Evolutionary conservation across 495 filamentous ascomycete species (phyloP).

Genomic region (Platismatia glauca): DNA sequence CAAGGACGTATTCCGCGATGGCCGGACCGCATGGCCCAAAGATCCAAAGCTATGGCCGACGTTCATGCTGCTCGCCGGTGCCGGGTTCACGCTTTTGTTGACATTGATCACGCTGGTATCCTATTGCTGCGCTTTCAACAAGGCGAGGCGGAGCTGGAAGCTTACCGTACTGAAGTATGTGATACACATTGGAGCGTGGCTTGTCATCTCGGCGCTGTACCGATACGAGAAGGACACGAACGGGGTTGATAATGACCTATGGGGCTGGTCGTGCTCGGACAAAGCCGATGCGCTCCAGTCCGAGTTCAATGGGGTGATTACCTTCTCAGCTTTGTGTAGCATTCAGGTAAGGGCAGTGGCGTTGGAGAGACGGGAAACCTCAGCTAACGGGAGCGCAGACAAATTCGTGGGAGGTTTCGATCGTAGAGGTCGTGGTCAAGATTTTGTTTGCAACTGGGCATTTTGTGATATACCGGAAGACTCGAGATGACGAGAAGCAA

Average conservation of each 20-base stretch:
- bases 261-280: conserved; percentile 18
- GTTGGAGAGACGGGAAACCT: neutral
- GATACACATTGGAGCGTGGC: conserved; percentile 18
- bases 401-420: conserved; percentile 17
- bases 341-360: conserved; percentile 8
- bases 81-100: conserved; percentile 16
- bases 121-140: conserved; percentile 16
- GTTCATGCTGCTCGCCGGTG: conserved; percentile 15
- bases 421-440: conserved; percentile 17
- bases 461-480: conserved; percentile 17
- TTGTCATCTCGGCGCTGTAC: conserved; percentile 15
- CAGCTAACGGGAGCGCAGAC: conserved; percentile 6
- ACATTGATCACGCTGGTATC: conserved; percentile 9
- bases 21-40: conserved; percentile 16
- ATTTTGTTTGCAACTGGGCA: conserved; percentile 18
- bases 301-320: conserved; percentile 13
- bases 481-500: conserved; percentile 12
- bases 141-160: conserved; percentile 19
- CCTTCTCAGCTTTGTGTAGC: conserved; percentile 14
- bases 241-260: conserved; percentile 18
- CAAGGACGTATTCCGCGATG: conserved; percentile 2
- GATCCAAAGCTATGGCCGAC: conserved; percentile 21
- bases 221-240: conserved; percentile 18
- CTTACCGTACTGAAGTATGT: conserved; percentile 15
- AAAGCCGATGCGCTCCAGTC: conserved; percentile 11